Base-by-base conservation (phyloP, 176 grass and related monocot species). In the Ananas comosus region DNA sequence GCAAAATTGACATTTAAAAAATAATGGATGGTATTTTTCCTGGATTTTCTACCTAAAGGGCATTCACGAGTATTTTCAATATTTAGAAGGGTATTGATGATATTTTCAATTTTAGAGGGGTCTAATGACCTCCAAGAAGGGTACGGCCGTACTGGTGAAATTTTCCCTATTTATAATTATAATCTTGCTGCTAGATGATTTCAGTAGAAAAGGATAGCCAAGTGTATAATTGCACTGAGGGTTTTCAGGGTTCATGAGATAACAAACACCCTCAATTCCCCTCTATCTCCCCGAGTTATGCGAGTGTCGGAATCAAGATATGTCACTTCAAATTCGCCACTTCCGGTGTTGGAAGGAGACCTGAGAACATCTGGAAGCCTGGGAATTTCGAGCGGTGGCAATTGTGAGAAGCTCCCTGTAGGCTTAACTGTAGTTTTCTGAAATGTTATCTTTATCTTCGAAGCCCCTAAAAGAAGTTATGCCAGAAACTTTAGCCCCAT, bases 371-470 rank as follows among this genome's bases (percentile, higher is more conserved):
- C 88, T 2, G 92, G 92, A 75, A 96, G 66, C 3, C 81, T 80
- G 0, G 92, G 92, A 67, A 96, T 64, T 74, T 96, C 92, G 22
- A 96, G 83, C 17, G 86, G 88, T 21, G 86, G 92, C 53, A 96
- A 74, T 81, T 91, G 88, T 13, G 92, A 58, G 33, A 85, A 74
- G 78, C 51, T 87, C n/a, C 92, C 92, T 10, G 70, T 87, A 0
- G 92, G 85, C 88, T 87, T 96, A 66, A 96, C 83, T 50, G 86
- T 96, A 64, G 93, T 92, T 78, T 92, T 92, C 51, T 89, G 81
- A 13, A 96, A 96, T 22, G 12, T 79, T 70, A 96, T 96, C 76
- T 90, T 92, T 25, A 96, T 77, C 24, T 68, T 80, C 53, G 86
- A 80, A 25, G 76, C 76, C 27, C 83, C 92, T 91, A 65, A 57